Evolutionary conservation across 768 basidiomycete genomes (phyloP), one percentile per base, ranked within the genome.

Genomic region (Tricholoma sp.): DNA sequence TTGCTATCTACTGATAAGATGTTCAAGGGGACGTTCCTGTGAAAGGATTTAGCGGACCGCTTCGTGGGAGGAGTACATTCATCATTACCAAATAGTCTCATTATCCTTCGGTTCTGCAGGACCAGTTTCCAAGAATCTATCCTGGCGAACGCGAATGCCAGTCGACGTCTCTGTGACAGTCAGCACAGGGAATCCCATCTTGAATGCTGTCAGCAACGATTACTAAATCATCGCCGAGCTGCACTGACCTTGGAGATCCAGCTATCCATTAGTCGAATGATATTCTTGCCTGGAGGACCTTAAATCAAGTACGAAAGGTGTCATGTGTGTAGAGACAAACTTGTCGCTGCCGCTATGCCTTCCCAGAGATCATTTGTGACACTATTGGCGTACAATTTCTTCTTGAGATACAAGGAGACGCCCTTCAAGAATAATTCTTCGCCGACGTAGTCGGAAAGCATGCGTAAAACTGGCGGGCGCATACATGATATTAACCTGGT

Each of bases 41-140:
- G 8, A 24, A 39, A 48, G 50, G 11, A 61, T 37, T 50, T 55
- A 18, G 9, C 52, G 17, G 36, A 48, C 32, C 20, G 37, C 31
- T 18, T 6, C n/a, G 37, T 32, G 52, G 33, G 11, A 31, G 29
- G 39, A 10, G 29, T 9, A n/a, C 15, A 15, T 47, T 20, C 18
- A n/a, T 54, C 47, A 28, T 60, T 57, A 89, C 95, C 95, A 98
- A 56, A 91, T 78, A 2, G 91, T 95, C 68, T 92, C 76, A 63
- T 97, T 93, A 57, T 97, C 91, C 66, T 91, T 84, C 8, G 83
- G 81, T 65, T 86, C 83, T 7, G 84, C 84, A 58, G 79, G 80
- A 0, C 94, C 95, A 0, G 87, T 89, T 66, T 91, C 88, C 47
- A 98, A 75, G 80, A 97, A 98, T n/a, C 97, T 81, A 67, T 97